Conservation (phyloP, 768 basidiomycete genomes). For the Clavaria fumosa region DNA sequence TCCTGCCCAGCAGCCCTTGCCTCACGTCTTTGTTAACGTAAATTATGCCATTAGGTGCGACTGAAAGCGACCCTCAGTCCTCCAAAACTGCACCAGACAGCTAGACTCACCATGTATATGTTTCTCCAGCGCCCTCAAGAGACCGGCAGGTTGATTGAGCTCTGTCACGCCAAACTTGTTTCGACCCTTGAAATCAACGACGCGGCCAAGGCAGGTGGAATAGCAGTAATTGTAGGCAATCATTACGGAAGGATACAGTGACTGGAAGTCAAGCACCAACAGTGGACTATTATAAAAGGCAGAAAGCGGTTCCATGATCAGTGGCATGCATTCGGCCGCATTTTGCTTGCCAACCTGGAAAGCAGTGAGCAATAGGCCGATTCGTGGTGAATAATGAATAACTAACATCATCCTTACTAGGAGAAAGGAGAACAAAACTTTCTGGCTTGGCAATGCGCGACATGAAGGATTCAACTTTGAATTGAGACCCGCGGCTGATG, state of each 20-base stretch:
- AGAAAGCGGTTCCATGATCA: slow-evolving; percentile 89
- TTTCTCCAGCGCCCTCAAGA: slow-evolving; percentile 54
- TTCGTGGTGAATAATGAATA: not conserved
- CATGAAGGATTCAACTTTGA: slow-evolving; percentile 98
- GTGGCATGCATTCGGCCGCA: slow-evolving; percentile 88
- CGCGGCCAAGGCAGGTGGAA: slow-evolving; percentile 87
- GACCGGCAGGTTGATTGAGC: slow-evolving; percentile 47
- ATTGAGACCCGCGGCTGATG: slow-evolving; percentile 88
- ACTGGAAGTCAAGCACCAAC: slow-evolving; percentile 91
- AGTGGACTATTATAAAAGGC: slow-evolving; percentile 89
- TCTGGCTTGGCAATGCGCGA: slow-evolving; percentile 96
- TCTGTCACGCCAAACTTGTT: slow-evolving; percentile 82
- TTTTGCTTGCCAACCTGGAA: slow-evolving; percentile 97
- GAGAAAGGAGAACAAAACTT: slow-evolving; percentile 79
- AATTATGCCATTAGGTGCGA: slow-evolving; percentile 90
- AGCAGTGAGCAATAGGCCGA: slow-evolving; percentile 5
- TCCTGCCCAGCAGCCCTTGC: slow-evolving; percentile 73
- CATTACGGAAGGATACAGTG: slow-evolving; percentile 94
- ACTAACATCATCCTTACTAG: slow-evolving; percentile 68
- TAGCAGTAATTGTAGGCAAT: slow-evolving; percentile 97
- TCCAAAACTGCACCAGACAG: not conserved
- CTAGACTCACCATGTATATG: slow-evolving; percentile 52
- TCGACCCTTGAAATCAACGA: slow-evolving; percentile 71
- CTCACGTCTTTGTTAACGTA: slow-evolving; percentile 80
- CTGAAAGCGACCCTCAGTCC: slow-evolving; percentile 23